A percentile compares a stretch with the other conserved stretches of the same genome.
Conservation (phyloP, 768 basidiomycete genomes). For the Termitomyces sp. region DNA sequence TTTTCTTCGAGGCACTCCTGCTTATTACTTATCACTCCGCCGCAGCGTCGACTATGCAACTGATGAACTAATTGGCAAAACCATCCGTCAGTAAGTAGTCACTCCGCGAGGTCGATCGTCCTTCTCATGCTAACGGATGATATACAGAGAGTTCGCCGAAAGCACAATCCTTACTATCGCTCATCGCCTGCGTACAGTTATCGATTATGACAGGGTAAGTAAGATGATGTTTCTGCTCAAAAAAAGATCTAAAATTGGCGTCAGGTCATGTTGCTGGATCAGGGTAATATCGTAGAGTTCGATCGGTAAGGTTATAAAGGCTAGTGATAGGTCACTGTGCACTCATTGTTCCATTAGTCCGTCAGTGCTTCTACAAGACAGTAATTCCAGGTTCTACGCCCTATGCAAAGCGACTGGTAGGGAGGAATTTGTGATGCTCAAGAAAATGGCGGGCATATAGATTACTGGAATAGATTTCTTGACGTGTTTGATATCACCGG, state of each 20-base stretch:
- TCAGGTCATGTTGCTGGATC: constrained; percentile 73
- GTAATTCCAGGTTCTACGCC: constrained; percentile 55
- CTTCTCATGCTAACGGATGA: not conserved
- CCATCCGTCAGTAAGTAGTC: constrained; percentile 63
- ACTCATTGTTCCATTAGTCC: constrained; percentile 32
- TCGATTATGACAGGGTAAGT: constrained; percentile 80
- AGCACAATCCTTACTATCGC: constrained; percentile 84
- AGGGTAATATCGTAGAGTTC: constrained; percentile 75
- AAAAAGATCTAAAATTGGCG: not conserved
- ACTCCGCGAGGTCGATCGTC: not conserved
- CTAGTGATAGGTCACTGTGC: not conserved
- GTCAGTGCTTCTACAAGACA: constrained; percentile 44
- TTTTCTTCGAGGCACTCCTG: not conserved
- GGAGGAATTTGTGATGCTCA: constrained; percentile 62
- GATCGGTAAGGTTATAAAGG: constrained; percentile 35
- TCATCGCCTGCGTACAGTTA: constrained; percentile 71
- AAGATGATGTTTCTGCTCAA: constrained; percentile 18
- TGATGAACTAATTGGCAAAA: constrained; percentile 80
- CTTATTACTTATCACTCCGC: constrained; percentile 4
- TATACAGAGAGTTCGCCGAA: constrained; percentile 61
- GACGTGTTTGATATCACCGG: not conserved
- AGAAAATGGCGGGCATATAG: constrained; percentile 53
- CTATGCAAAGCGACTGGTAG: constrained; percentile 73
- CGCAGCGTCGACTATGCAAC: constrained; percentile 81
- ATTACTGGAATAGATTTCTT: not conserved